Percentiles rank a stretch among this genome's conserved stretches.
Evolutionary conservation across 257 asterid species (phyloP).

Genomic region (Rhazya stricta): DNA sequence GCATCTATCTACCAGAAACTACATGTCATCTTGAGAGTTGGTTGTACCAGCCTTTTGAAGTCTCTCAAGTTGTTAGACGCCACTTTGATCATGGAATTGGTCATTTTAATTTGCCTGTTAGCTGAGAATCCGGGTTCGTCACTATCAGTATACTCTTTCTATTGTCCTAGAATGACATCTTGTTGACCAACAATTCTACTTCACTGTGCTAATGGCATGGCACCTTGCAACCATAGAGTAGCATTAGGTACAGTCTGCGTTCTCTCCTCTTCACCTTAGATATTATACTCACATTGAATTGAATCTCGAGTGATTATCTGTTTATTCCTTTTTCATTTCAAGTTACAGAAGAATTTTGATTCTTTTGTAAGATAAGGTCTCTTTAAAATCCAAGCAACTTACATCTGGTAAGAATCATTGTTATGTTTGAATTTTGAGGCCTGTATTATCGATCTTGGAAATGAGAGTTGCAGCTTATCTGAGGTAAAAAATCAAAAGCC

Average conservation of each 20-base stretch:
- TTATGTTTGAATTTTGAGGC: neutral
- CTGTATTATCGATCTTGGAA: neutral
- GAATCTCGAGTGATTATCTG: neutral
- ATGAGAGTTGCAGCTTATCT: neutral
- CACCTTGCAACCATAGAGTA: neutral
- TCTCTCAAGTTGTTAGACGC: conserved; percentile 3
- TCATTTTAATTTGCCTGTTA: conserved; percentile 7
- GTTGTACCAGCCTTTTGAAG: conserved; percentile 16
- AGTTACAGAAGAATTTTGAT: neutral
- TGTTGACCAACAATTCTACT: neutral
- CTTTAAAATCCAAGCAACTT: neutral
- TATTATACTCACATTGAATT: no score
- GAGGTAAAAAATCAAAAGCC: no score
- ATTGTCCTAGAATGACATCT: neutral
- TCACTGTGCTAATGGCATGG: neutral
- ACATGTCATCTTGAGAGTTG: conserved; percentile 15
- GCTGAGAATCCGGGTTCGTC: neutral
- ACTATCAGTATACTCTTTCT: no score
- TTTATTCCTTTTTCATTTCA: neutral
- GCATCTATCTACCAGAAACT: conserved; percentile 12
- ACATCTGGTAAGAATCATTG: neutral
- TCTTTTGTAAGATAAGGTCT: neutral
- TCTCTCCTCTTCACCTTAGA: neutral
- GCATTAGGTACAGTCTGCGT: neutral
- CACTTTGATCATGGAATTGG: neutral